Percentiles rank a stretch among this genome's conserved stretches.
These are phyloP conservation scores for Plasmodium gonderi DNA, from an alignment of 169 alveolate genomes.

Conservation along the genomic window DNA sequence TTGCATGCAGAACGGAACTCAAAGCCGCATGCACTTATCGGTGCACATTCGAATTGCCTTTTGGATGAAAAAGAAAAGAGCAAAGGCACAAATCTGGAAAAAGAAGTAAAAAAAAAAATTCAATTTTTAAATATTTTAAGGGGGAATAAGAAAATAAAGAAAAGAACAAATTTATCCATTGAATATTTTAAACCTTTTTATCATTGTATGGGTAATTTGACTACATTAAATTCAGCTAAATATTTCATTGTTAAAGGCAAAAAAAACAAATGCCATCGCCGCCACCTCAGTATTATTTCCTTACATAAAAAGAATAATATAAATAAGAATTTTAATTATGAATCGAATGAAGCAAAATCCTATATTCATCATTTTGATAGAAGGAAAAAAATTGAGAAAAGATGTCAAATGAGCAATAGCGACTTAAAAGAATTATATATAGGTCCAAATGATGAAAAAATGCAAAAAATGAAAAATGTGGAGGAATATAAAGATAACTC, in stretches of 20 bases:
- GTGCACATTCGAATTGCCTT: background rate
- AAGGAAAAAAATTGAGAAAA: background rate
- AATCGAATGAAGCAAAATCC: background rate
- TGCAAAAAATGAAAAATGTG: background rate
- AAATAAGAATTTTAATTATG: background rate
- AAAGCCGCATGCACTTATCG: background rate
- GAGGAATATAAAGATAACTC: background rate
- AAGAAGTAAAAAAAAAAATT: background rate
- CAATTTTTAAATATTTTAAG: background rate
- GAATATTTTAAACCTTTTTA: background rate
- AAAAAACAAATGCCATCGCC: background rate
- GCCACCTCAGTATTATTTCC: background rate
- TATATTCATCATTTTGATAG: background rate
- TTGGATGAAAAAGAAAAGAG: background rate
- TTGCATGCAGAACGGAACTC: background rate
- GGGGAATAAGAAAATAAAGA: background rate
- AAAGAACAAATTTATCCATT: background rate
- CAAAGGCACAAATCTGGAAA: background rate
- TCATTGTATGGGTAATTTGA: background rate
- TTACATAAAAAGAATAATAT: background rate
- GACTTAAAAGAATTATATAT: background rate
- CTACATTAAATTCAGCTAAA: background rate
- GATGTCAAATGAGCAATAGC: background rate
- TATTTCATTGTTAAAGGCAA: background rate
- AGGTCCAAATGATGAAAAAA: background rate